phyloP scores from a whole-genome alignment of 805 yeast genomes.

The Wickerhamomyces queroliae region DNA sequence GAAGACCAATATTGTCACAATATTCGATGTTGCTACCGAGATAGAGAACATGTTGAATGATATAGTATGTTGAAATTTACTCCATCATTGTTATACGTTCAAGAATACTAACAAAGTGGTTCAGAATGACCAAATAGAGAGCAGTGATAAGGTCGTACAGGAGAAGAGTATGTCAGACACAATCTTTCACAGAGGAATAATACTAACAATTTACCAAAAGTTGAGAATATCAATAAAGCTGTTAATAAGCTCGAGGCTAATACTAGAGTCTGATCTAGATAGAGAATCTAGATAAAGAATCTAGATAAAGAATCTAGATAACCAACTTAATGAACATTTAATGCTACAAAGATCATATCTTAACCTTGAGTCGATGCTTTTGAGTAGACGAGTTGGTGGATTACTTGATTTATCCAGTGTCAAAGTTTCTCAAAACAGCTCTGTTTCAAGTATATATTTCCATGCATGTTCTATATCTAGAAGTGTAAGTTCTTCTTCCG shows the following conservation, averaged over 20 bases:
- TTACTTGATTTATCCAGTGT: too few species aligned
- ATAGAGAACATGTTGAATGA: constrained; percentile 20
- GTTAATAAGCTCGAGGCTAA: constrained; percentile 19
- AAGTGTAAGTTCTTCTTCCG: too few species aligned
- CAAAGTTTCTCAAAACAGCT: too few species aligned
- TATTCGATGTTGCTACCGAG: constrained; percentile 27
- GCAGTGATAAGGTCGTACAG: constrained; percentile 15
- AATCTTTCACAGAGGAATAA: too few species aligned
- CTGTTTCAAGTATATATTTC: too few species aligned
- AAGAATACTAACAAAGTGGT: neutral
- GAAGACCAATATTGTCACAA: constrained; percentile 13
- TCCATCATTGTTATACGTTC: neutral
- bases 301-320: neutral
- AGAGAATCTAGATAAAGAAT: neutral
- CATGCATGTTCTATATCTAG: too few species aligned
- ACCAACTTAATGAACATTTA: neutral
- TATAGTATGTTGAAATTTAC: constrained; percentile 9
- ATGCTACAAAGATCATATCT: neutral
- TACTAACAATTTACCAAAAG: constrained; percentile 11
- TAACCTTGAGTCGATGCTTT: too few species aligned
- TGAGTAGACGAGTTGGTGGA: too few species aligned
- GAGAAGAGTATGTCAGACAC: constrained; percentile 9
- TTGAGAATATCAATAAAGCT: constrained; percentile 17
- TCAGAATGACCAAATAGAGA: constrained; percentile 14
- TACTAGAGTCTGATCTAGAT: constrained; percentile 4